Conservation (phyloP, 352 stramenopile species). For the Proteromonas lacertae region DNA sequence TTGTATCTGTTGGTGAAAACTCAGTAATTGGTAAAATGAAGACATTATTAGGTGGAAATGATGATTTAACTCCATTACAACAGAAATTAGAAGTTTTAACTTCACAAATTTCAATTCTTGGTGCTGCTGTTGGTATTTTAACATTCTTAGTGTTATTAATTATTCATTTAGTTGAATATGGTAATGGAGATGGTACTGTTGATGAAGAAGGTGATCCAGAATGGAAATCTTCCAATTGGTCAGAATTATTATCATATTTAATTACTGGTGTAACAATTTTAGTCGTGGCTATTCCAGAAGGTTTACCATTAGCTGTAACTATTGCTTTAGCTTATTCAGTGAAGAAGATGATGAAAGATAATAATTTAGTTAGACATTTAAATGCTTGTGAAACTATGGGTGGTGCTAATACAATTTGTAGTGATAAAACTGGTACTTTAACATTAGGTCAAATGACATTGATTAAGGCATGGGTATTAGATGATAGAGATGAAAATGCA, state of each 20-base stretch:
- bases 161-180: constrained; percentile 5
- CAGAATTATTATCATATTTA: constrained; percentile 21
- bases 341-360: no score
- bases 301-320: constrained; percentile 63
- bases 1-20: background rate
- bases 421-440: constrained; percentile 66
- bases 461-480: constrained; percentile 43
- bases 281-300: constrained; percentile 83
- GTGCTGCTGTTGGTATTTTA: constrained; percentile 1
- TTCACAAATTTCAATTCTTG: constrained; percentile 17
- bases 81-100: constrained; percentile 30
- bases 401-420: no score
- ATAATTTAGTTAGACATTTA: no score
- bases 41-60: constrained; percentile 34
- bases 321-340: no score
- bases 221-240: background rate
- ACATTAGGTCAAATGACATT: constrained; percentile 90
- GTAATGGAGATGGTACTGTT: constrained; percentile 5
- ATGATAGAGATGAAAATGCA: no score
- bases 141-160: constrained; percentile 5
- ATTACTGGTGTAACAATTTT: constrained; percentile 56
- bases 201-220: background rate
- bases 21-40: constrained; percentile 42
- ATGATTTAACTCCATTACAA: constrained; percentile 33
- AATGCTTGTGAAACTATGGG: no score